Conservation (phyloP, 805 yeast genomes). For the Lipomyces spencermartinsiae region DNA sequence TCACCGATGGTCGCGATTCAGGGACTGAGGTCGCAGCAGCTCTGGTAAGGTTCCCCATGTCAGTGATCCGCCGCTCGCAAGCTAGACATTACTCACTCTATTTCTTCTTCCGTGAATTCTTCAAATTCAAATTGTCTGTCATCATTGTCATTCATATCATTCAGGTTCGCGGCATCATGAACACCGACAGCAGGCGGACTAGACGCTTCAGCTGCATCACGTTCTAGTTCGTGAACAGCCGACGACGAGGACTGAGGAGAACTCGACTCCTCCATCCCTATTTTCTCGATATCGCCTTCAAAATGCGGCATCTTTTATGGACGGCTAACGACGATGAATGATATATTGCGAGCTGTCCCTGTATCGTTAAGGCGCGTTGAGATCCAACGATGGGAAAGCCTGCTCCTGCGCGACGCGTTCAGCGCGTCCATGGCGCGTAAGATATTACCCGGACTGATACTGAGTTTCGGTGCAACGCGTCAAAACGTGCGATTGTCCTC, state of each 20-base stretch:
- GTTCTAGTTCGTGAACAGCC: slow-evolving; percentile 17
- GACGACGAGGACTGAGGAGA: slow-evolving; percentile 31
- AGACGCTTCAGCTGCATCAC: slow-evolving; percentile 13
- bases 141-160: slow-evolving; percentile 10
- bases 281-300: slow-evolving; percentile 14
- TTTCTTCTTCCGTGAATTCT: not conserved
- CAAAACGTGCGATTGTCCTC: no score
- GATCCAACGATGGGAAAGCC: not conserved
- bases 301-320: slow-evolving; percentile 28
- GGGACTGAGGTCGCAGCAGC: not conserved
- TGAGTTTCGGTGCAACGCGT: no score
- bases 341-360: not conserved
- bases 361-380: no score
- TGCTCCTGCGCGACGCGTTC: no score
- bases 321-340: not conserved
- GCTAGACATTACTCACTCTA: not conserved
- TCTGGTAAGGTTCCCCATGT: not conserved
- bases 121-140: slow-evolving; percentile 3
- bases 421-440: no score
- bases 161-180: not conserved
- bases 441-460: no score
- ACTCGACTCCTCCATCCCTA: slow-evolving; percentile 14
- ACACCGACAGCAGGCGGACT: slow-evolving; percentile 7
- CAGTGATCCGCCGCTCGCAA: not conserved
- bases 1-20: not conserved